phyloP scores from a whole-genome alignment of 2,329 filamentous ascomycete species.

The Trichoderma atrobrunneum region DNA sequence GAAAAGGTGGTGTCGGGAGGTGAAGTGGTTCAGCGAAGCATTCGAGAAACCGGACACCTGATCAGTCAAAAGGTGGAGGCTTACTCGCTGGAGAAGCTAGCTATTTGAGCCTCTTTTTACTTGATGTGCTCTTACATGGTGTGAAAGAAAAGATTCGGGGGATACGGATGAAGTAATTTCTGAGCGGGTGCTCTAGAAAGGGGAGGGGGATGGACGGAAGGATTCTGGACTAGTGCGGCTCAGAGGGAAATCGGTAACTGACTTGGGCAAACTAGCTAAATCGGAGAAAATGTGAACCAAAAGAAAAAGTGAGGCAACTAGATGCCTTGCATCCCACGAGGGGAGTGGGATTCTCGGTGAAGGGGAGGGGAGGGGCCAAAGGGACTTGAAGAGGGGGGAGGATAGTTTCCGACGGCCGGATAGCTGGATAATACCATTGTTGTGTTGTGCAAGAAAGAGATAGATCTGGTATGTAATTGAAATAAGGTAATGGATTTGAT shows the following conservation, averaged over 20 bases:
- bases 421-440: constrained; percentile 3
- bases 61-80: constrained; percentile 75
- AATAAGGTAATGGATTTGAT: neutral
- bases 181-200: neutral
- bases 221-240: constrained; percentile 11
- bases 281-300: neutral
- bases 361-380: neutral
- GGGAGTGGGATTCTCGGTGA: constrained; percentile 3
- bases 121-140: neutral
- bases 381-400: neutral
- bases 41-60: constrained; percentile 72
- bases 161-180: neutral
- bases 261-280: neutral
- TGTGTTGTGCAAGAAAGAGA: neutral
- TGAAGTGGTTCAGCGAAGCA: constrained; percentile 65
- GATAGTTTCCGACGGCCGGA: neutral
- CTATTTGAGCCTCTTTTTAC: constrained; percentile 48
- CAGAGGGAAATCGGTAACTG: neutral
- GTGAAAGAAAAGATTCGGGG: neutral
- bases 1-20: constrained; percentile 66
- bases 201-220: neutral
- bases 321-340: neutral
- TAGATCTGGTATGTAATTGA: neutral
- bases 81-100: constrained; percentile 79
- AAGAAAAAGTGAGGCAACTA: neutral